Evolutionary conservation across 2,329 filamentous ascomycete species (phyloP).

Genomic region (Penicillium verrucosum): DNA sequence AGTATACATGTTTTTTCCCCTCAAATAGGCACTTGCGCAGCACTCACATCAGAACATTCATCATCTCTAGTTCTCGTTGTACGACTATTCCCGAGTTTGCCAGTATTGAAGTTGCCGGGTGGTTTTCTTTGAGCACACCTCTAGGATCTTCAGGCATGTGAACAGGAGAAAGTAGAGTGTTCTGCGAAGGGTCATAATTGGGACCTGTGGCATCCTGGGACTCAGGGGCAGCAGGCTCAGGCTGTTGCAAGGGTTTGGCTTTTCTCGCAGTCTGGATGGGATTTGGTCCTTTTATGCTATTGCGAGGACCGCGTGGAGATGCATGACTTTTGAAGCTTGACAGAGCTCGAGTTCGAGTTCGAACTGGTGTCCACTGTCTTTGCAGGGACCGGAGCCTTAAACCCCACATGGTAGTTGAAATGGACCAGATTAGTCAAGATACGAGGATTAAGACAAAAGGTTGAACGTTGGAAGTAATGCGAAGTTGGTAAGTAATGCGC

Average conservation of each 20-base stretch:
- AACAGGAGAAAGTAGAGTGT: constrained; percentile 57
- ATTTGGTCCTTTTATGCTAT: constrained; percentile 28
- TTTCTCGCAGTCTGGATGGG: constrained; percentile 14
- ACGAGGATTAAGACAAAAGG: neutral
- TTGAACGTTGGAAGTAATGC: neutral
- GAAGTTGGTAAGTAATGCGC: neutral
- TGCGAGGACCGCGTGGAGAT: constrained; percentile 30
- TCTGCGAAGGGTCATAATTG: constrained; percentile 41
- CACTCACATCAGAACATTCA: constrained; percentile 59
- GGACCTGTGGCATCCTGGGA: constrained; percentile 40
- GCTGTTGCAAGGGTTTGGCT: constrained; percentile 3
- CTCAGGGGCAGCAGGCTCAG: constrained; percentile 12
- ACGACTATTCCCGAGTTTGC: constrained; percentile 61
- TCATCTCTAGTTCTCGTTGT: constrained; percentile 62
- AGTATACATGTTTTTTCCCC: neutral
- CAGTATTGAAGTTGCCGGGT: constrained; percentile 57
- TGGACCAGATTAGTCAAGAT: neutral
- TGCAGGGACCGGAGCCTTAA: constrained; percentile 23
- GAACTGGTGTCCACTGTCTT: constrained; percentile 19
- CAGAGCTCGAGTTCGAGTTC: constrained; percentile 25
- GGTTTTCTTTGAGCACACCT: constrained; percentile 56
- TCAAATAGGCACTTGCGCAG: neutral
- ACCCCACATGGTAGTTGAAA: constrained; percentile 29
- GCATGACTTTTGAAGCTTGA: constrained; percentile 28
- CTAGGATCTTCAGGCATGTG: constrained; percentile 60